phyloP scores from a whole-genome alignment of 2,329 filamentous ascomycete species.

The Exserohilum turcica region DNA sequence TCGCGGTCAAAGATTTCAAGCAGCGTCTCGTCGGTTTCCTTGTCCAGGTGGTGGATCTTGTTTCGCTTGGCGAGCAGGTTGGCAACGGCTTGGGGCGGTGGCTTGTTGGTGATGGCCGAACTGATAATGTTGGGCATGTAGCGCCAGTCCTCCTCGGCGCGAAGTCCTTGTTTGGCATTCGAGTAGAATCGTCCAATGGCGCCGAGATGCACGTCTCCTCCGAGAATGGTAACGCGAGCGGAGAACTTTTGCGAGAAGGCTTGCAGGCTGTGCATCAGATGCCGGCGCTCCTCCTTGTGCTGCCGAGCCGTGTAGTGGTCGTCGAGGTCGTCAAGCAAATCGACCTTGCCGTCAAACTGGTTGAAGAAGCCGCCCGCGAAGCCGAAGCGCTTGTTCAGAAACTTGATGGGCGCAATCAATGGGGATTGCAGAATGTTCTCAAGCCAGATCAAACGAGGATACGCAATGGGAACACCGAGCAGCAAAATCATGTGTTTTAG shows the following conservation, averaged over 20 bases:
- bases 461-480: conserved; percentile 72
- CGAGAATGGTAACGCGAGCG: conserved; percentile 65
- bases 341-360: conserved; percentile 80
- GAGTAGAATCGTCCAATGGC: conserved; percentile 69
- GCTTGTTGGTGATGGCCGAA: conserved; percentile 71
- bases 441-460: conserved; percentile 85
- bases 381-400: conserved; percentile 89
- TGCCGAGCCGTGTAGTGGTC: conserved; percentile 85
- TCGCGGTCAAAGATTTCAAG: conserved; percentile 67
- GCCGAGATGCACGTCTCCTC: conserved; percentile 68
- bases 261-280: conserved; percentile 70
- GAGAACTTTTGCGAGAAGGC: conserved; percentile 60
- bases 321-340: conserved; percentile 68
- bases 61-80: conserved; percentile 67
- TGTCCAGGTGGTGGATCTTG: conserved; percentile 68
- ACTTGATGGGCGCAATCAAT: conserved; percentile 83
- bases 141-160: conserved; percentile 63
- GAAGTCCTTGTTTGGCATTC: conserved; percentile 59
- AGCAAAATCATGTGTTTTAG: conserved; percentile 68
- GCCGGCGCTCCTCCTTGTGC: conserved; percentile 85
- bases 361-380: conserved; percentile 88
- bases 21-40: conserved; percentile 67
- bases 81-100: conserved; percentile 67
- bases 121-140: conserved; percentile 70
- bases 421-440: conserved; percentile 90